Evolutionary conservation across 371 early-diverging fungal species (phyloP).

Genomic region (Apophysomyces elegans): DNA sequence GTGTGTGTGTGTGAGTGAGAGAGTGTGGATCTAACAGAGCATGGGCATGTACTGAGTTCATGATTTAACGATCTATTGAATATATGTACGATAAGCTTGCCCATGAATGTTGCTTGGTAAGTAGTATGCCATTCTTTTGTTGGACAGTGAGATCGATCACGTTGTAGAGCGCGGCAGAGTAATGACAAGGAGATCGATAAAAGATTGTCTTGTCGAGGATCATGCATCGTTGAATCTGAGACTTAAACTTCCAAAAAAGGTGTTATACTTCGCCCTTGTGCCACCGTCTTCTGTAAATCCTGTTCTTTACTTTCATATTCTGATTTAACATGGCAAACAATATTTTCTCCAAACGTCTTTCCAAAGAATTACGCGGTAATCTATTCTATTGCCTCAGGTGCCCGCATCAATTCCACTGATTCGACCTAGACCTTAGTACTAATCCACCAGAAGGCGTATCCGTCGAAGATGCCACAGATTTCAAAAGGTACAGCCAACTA

Average conservation of each 20-base stretch:
- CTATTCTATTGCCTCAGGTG: neutral
- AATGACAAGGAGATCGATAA: too few species aligned
- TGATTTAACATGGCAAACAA: constrained; percentile 24
- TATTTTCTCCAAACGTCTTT: constrained; percentile 43
- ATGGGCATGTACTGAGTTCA: too few species aligned
- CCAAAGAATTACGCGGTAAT: constrained; percentile 61
- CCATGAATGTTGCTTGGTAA: too few species aligned
- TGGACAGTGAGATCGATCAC: too few species aligned
- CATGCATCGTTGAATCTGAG: too few species aligned
- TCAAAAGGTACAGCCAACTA: constrained; percentile 50
- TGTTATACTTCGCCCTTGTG: neutral
- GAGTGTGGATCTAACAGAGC: too few species aligned
- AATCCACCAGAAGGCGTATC: constrained; percentile 65
- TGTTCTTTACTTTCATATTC: neutral
- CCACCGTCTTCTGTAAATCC: neutral
- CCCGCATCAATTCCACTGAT: neutral
- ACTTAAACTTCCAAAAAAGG: neutral
- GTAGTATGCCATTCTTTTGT: too few species aligned
- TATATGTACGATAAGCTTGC: too few species aligned
- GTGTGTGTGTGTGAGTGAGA: too few species aligned
- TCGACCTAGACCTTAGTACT: constrained; percentile 51
- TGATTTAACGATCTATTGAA: too few species aligned
- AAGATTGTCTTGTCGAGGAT: too few species aligned
- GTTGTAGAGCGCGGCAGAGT: too few species aligned
- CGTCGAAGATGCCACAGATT: constrained; percentile 61